A percentile compares a stretch with the other conserved stretches of the same genome.
These are phyloP conservation scores for Eragrostis nindensis DNA, from an alignment of 176 grass and related monocot genomes.

Conservation along the genomic window DNA sequence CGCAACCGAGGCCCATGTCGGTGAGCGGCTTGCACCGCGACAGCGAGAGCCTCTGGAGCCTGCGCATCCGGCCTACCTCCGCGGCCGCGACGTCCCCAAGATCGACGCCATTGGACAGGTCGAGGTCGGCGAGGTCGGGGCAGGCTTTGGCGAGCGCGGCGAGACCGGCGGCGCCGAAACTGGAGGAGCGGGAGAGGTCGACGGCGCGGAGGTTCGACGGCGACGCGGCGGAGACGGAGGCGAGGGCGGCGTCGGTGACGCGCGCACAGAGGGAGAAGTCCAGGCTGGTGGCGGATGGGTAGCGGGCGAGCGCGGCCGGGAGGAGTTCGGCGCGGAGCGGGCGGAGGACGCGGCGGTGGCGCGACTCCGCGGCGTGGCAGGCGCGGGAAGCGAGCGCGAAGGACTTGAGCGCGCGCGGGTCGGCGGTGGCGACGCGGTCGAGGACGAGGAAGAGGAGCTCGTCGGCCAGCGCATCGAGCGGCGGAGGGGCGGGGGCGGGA, in stretches of 20 bases:
- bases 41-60: constrained; percentile 49
- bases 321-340: constrained; percentile 70
- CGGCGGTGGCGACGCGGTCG: constrained; percentile 52
- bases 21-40: constrained; percentile 71
- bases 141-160: constrained; percentile 51
- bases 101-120: constrained; percentile 74
- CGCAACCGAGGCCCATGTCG: constrained; percentile 82
- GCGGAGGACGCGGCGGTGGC: constrained; percentile 67
- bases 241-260: constrained; percentile 48
- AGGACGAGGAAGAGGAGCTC: constrained; percentile 79
- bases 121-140: constrained; percentile 54
- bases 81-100: constrained; percentile 56
- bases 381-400: constrained; percentile 75
- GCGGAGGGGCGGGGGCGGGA: background rate
- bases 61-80: constrained; percentile 44
- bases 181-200: constrained; percentile 69
- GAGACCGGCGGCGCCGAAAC: constrained; percentile 56
- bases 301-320: constrained; percentile 52
- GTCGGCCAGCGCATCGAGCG: constrained; percentile 56
- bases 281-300: constrained; percentile 45
- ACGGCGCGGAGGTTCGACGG: constrained; percentile 41
- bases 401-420: constrained; percentile 69
- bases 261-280: constrained; percentile 80
- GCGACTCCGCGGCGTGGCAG: constrained; percentile 68
- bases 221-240: background rate